Base-by-base conservation (phyloP, 2,329 filamentous ascomycete species). In the Orbilia blumenaviensis region DNA sequence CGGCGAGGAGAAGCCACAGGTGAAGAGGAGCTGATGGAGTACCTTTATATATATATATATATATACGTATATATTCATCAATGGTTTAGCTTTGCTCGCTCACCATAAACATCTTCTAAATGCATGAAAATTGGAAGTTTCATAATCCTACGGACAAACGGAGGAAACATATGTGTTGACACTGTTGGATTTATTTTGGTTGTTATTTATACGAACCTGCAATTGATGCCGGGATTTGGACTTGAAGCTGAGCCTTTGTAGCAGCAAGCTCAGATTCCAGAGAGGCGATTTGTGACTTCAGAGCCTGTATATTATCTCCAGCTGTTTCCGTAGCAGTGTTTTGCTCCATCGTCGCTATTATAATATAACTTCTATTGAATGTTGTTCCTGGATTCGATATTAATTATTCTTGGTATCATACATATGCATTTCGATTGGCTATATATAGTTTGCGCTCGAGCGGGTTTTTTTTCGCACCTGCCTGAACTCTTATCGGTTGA, bases 1-100 rank as follows among this genome's bases (percentile, higher is more conserved):
- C 92, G 54, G 92, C 89, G 56, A 94, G 89, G 2, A 95, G 86
- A 32, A 94, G 88, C 38, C 93, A 87, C 78, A 91, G 90, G 83
- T 94, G 92, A 27, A 66, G 81, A 78, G 21, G 48, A 8, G 48
- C 34, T 27, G 34, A 25, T 8, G 58, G 46, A 21, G 23, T 29
- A 50, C 25, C n/a, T 42, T 8, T 42, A 4, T 50, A 27, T 50
- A 27, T 44, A 18, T 44, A 4, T 42, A 34, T 34, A 5, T 34
- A 34, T 5, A 34, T 5, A 5, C 10, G 5, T 34, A 34, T 5
- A 34, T 5, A 5, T 34, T 34, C 10, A 5, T 34, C 10, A 10
- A 5, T 34, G 5, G 16, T 42, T n/a, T 77, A 29, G 58, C 56
- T 77, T 27, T 64, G 36, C 10, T 25, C 6, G 21, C n/a, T 52